A percentile compares a stretch with the other conserved stretches of the same genome.
Evolutionary conservation across 2,329 filamentous ascomycete genomes (phyloP).

Genomic region (Sporothrix euskadiensis): DNA sequence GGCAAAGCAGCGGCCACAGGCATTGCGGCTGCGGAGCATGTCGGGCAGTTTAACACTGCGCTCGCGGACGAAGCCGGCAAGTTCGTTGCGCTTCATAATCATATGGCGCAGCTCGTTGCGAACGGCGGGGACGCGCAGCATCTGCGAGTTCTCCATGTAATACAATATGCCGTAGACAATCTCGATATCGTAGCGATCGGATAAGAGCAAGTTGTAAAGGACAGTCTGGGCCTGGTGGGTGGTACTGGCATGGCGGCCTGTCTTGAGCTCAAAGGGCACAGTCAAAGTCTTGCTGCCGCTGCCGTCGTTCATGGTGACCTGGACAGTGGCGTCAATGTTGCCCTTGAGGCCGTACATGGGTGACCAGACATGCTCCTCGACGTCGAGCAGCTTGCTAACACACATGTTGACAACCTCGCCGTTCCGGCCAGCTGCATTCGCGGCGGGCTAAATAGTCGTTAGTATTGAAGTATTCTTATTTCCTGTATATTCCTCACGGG

Average conservation of each 20-base stretch:
- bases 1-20: constrained; percentile 86
- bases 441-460: constrained; percentile 51
- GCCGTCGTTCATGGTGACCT: constrained; percentile 73
- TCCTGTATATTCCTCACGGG: no score
- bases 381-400: constrained; percentile 89
- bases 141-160: constrained; percentile 89
- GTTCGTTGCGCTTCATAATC: constrained; percentile 91
- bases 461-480: neutral
- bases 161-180: constrained; percentile 89
- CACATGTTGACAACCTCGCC: constrained; percentile 76
- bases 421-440: constrained; percentile 76
- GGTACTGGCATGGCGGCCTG: constrained; percentile 78
- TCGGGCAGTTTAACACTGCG: constrained; percentile 76
- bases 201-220: constrained; percentile 87
- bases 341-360: constrained; percentile 96
- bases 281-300: constrained; percentile 63
- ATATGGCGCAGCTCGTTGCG: constrained; percentile 89
- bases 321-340: constrained; percentile 95
- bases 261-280: constrained; percentile 94
- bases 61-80: constrained; percentile 82
- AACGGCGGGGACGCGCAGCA: constrained; percentile 79
- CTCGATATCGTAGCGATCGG: constrained; percentile 91
- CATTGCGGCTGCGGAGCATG: constrained; percentile 79
- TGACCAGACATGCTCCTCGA: constrained; percentile 98
- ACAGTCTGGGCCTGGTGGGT: constrained; percentile 91